Base-by-base conservation (phyloP, 768 basidiomycete species). In the Kwoniella bestiolae region DNA sequence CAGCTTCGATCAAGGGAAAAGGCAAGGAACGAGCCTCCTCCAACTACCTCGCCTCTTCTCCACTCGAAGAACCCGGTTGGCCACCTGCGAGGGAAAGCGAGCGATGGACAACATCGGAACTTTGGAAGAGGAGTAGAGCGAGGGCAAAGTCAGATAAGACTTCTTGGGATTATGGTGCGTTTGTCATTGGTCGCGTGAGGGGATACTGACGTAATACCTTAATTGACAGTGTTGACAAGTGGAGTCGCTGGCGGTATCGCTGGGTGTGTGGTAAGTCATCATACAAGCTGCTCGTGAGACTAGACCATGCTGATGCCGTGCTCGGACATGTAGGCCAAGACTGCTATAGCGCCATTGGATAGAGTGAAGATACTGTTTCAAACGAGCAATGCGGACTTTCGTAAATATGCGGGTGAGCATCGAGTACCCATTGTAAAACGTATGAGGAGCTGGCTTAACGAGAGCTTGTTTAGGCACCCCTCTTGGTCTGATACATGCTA, bases 341-440 rank as follows among this genome's bases (percentile, higher is more conserved):
- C 93, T 12, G 89, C 89, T 32, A 91, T 96, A 47, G 96, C 96
- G 21, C 96, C 96, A 3, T 86, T 99, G 53, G 96, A 99, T 80
- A 86, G 96, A 78, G 94, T 99, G 72, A 99, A 99, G 83, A 99
- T 99, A 74, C 88, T 99, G 53, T 96, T 98, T 78, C 95, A 99
- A 80, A 92, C 96, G 0, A 92, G 92, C 6, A 96, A 95, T 80
- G 91, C 91, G 7, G 95, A 98, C 64, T 99, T 91, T 78, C 86
- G 87, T 78, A 91, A 93, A 80, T 98, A 94, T 83, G 87, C 94
- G 63, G 94, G 94, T 92, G 64, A 63, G 87, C 75, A 41, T 41
- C 38, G n/a, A n/a, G n/a, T n/a, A n/a, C n/a, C n/a, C n/a, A n/a
- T n/a, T n/a, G n/a, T n/a, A n/a, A n/a, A n/a, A n/a, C n/a, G 11